phyloP scores from a whole-genome alignment of 2,329 filamentous ascomycete genomes.

The Beauveria brongniartii region DNA sequence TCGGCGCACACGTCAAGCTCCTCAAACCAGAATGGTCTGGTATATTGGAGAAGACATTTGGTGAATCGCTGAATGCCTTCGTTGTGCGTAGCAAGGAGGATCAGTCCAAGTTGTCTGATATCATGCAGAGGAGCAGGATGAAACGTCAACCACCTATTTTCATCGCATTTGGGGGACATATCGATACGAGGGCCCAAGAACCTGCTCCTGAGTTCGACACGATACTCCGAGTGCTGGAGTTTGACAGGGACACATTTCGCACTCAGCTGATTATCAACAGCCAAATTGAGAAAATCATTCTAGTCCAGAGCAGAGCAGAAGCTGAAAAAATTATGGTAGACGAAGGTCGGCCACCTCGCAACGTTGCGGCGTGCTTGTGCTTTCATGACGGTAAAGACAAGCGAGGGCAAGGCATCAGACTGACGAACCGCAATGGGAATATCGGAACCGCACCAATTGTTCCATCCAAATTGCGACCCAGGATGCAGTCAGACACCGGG shows the following conservation, averaged over 20 bases:
- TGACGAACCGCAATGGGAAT: constrained; percentile 36
- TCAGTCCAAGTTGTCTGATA: constrained; percentile 53
- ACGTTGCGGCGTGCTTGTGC: constrained; percentile 66
- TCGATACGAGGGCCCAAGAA: constrained; percentile 46
- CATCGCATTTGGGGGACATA: constrained; percentile 28
- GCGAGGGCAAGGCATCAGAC: constrained; percentile 51
- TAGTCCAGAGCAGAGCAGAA: constrained; percentile 60
- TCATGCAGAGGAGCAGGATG: constrained; percentile 60
- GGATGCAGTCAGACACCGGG: constrained; percentile 75
- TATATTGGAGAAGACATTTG: constrained; percentile 71
- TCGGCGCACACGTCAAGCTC: constrained; percentile 71
- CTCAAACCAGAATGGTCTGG: constrained; percentile 74
- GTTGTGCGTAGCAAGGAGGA: constrained; percentile 73
- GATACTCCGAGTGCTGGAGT: constrained; percentile 69
- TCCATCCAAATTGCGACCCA: constrained; percentile 44
- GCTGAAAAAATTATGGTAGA: constrained; percentile 64
- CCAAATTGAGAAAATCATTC: constrained; percentile 72
- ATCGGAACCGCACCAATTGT: constrained; percentile 34
- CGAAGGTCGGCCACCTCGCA: constrained; percentile 47
- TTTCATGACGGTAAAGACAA: constrained; percentile 50
- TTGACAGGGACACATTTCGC: constrained; percentile 70
- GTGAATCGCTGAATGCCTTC: constrained; percentile 64
- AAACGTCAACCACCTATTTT: constrained; percentile 28
- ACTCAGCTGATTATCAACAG: constrained; percentile 79
- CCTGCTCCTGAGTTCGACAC: constrained; percentile 68